Percentiles rank a stretch among this genome's conserved stretches.
Conservation (phyloP, 2,329 filamentous ascomycete genomes). For the Alternaria metachromatica region DNA sequence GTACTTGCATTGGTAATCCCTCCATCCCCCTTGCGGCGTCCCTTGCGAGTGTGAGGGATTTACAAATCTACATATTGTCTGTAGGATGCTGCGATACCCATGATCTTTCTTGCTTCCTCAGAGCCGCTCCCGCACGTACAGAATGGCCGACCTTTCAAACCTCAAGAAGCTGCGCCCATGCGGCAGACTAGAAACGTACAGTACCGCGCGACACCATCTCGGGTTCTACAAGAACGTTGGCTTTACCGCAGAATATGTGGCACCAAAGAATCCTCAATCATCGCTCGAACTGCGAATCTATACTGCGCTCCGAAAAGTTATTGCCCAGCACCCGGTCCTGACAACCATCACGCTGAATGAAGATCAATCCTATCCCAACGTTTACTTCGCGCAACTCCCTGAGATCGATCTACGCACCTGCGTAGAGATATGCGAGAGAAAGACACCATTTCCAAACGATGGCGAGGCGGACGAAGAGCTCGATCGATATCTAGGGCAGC, state of each 20-base stretch:
- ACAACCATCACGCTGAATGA: constrained; percentile 53
- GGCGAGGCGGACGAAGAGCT: constrained; percentile 50
- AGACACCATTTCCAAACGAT: constrained; percentile 15
- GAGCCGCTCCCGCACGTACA: not conserved
- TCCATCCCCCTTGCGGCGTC: not conserved
- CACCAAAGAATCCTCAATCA: not conserved
- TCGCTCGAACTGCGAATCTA: constrained; percentile 44
- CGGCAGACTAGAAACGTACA: constrained; percentile 54
- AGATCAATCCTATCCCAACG: constrained; percentile 42
- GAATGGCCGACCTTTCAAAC: constrained; percentile 3
- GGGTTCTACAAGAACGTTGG: constrained; percentile 55
- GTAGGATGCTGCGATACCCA: not conserved
- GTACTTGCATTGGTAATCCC: not conserved
- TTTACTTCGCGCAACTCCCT: constrained; percentile 55
- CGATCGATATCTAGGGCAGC: constrained; percentile 48
- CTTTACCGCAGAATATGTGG: constrained; percentile 44
- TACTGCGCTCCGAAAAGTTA: constrained; percentile 44
- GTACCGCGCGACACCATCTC: constrained; percentile 52
- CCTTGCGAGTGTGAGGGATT: not conserved
- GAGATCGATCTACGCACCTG: constrained; percentile 50
- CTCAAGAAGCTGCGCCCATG: constrained; percentile 28
- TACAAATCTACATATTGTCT: not conserved
- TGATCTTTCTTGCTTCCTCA: not conserved
- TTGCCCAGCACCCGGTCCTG: constrained; percentile 52
- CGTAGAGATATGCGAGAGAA: constrained; percentile 42